Percentiles rank a stretch among this genome's conserved stretches.
These are phyloP conservation scores for Diaporthe australafricana DNA, from an alignment of 2,329 filamentous ascomycete genomes.

Conservation along the genomic window DNA sequence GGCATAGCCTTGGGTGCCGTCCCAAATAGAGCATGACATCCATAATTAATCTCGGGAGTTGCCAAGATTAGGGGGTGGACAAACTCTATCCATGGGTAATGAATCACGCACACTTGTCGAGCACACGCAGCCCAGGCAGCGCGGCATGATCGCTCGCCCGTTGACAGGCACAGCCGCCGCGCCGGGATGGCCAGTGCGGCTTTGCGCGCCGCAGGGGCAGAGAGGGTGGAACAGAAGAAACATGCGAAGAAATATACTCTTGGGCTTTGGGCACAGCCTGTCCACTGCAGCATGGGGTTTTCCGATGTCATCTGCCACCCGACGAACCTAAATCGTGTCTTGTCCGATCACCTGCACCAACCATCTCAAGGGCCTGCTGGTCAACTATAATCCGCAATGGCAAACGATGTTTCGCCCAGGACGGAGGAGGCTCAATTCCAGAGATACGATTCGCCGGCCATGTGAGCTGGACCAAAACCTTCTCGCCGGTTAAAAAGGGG, in stretches of 20 bases:
- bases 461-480: slow-evolving; percentile 9
- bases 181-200: slow-evolving; percentile 15
- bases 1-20: background rate
- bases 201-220: background rate
- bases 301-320: slow-evolving; percentile 4
- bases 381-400: background rate
- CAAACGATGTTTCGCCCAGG: slow-evolving; percentile 8
- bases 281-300: background rate
- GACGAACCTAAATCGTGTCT: slow-evolving; percentile 2
- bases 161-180: slow-evolving; percentile 2
- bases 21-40: slow-evolving; percentile 18
- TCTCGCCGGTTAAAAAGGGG: background rate
- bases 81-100: slow-evolving; percentile 19
- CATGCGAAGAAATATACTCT: background rate
- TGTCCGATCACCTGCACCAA: background rate
- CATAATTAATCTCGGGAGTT: slow-evolving; percentile 16
- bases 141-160: slow-evolving; percentile 8
- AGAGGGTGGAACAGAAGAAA: background rate
- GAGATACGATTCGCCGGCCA: slow-evolving; percentile 5
- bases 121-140: background rate
- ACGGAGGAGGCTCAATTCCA: slow-evolving; percentile 1
- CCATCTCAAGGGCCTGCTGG: background rate
- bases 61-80: slow-evolving; percentile 4
- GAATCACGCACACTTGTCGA: slow-evolving; percentile 10
- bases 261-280: background rate